A percentile compares a stretch with the other conserved stretches of the same genome.
These are phyloP conservation scores for Aegle marmelos DNA, from an alignment of 345 rosid genomes.

Conservation along the genomic window DNA sequence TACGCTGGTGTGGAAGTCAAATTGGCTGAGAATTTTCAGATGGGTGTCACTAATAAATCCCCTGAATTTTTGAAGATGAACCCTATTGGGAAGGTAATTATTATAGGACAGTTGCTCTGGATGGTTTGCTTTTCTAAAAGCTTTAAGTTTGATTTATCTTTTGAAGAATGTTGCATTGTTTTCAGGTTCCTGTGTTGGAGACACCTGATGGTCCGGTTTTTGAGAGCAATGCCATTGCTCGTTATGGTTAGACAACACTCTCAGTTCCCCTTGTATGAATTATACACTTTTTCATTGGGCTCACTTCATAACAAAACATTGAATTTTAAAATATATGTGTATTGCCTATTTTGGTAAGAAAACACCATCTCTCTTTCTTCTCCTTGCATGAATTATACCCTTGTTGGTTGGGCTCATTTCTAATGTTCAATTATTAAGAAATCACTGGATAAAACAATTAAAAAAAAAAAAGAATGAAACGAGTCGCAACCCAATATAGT, in stretches of 20 bases:
- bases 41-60: slow-evolving; percentile 80
- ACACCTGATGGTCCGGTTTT: slow-evolving; percentile 86
- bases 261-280: background rate
- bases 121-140: background rate
- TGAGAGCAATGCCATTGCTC: slow-evolving; percentile 97
- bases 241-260: slow-evolving; percentile 56
- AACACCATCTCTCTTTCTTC: background rate
- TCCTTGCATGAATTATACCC: background rate
- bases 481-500: background rate
- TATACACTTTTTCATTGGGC: background rate
- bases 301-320: background rate
- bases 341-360: slow-evolving; percentile 74
- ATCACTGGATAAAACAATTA: background rate
- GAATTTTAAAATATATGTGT: too few relatives aligned
- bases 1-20: slow-evolving; percentile 67
- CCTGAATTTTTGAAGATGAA: slow-evolving; percentile 85
- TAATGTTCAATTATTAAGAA: background rate
- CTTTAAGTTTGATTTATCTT: background rate
- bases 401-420: background rate
- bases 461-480: background rate
- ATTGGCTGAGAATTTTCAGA: slow-evolving; percentile 55
- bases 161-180: background rate
- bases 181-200: slow-evolving; percentile 89
- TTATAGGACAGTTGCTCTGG: background rate
- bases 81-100: slow-evolving; percentile 82